Evolutionary conservation across 345 rosid genomes (phyloP).

Genomic region (Geranium rotundifolium): DNA sequence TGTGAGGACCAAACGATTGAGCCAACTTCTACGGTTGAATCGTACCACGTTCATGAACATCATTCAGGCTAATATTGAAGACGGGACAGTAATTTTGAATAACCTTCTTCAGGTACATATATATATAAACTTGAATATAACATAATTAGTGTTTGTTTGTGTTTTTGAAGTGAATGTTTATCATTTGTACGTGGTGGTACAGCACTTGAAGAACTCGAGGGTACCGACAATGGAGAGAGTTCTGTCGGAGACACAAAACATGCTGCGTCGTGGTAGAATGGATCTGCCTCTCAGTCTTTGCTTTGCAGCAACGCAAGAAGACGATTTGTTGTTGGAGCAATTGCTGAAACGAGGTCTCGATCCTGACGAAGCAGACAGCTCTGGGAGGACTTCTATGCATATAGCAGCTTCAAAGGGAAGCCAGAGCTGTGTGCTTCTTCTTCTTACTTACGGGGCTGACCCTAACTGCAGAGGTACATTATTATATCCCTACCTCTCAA

Average conservation of each 20-base stretch:
- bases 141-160: neutral
- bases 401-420: constrained; percentile 77
- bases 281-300: constrained; percentile 67
- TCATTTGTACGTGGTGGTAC: constrained; percentile 1
- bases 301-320: constrained; percentile 73
- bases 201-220: constrained; percentile 63
- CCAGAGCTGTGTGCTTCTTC: constrained; percentile 56
- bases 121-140: constrained; percentile 1
- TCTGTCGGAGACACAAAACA: constrained; percentile 57
- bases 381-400: constrained; percentile 71
- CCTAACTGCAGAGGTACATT: constrained; percentile 59
- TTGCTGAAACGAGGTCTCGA: constrained; percentile 68
- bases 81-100: constrained; percentile 81
- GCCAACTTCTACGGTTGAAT: constrained; percentile 81
- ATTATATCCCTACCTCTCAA: neutral
- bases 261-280: constrained; percentile 67
- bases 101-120: constrained; percentile 79
- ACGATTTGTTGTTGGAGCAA: constrained; percentile 61
- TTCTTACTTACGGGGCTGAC: constrained; percentile 56
- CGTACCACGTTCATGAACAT: constrained; percentile 74
- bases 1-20: constrained; percentile 72
- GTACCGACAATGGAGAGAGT: constrained; percentile 64
- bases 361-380: constrained; percentile 78
- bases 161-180: neutral
- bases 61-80: constrained; percentile 86